Conservation (phyloP, 73 alveolate species). For the Tetrahymena malaccensis region DNA sequence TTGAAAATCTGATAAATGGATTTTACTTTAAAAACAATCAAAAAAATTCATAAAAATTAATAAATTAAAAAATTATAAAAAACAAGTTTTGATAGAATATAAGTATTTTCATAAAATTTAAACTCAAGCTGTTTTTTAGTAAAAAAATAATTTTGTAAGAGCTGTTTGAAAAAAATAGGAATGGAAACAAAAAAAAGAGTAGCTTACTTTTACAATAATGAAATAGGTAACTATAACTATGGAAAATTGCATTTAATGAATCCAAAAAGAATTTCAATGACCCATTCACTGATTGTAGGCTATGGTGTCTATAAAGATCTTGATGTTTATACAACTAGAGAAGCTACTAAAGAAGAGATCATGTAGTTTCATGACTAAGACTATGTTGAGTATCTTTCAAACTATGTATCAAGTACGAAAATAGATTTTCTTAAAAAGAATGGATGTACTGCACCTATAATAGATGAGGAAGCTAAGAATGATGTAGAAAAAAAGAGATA, state of each 20-base stretch:
- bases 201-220: conserved; percentile 88
- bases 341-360: conserved; percentile 41
- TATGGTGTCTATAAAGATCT: conserved; percentile 58
- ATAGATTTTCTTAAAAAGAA: conserved; percentile 26
- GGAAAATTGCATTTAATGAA: conserved; percentile 97
- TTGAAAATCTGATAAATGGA: too few relatives aligned
- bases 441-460: conserved; percentile 19
- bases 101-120: not conserved
- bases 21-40: too few relatives aligned
- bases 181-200: conserved; percentile 54
- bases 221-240: conserved; percentile 90
- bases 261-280: conserved; percentile 91
- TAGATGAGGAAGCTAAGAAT: conserved; percentile 13
- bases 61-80: too few relatives aligned
- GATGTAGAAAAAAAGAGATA: conserved; percentile 12
- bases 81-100: not conserved
- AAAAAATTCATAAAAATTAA: too few relatives aligned
- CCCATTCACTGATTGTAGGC: conserved; percentile 84
- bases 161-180: not conserved
- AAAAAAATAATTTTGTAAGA: not conserved
- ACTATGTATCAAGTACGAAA: conserved; percentile 11
- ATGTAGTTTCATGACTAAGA: conserved; percentile 47
- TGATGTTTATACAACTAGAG: conserved; percentile 21
- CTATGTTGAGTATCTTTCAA: conserved; percentile 40
- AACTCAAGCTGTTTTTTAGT: not conserved